A percentile compares a stretch with the other conserved stretches of the same genome.
phyloP scores from a whole-genome alignment of 2,329 filamentous ascomycete species.

The Tolypocladium sp. region DNA sequence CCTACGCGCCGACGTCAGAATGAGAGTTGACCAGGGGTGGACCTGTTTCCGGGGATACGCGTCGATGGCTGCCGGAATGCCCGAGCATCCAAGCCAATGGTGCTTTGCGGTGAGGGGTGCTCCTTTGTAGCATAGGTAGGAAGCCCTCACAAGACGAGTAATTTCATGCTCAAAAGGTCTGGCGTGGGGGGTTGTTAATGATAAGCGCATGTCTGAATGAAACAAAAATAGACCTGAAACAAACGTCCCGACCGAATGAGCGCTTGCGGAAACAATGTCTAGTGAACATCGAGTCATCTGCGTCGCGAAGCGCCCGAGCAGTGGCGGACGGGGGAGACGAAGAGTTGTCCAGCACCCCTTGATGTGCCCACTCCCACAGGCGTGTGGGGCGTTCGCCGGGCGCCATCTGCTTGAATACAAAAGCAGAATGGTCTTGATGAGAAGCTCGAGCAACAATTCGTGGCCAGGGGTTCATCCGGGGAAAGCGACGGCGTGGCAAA shows the following conservation, averaged over 20 bases:
- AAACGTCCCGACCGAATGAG: neutral
- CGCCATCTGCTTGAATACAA: neutral
- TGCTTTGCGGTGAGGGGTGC: neutral
- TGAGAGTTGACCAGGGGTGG: neutral
- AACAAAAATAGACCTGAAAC: neutral
- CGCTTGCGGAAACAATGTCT: neutral
- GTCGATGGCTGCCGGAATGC: neutral
- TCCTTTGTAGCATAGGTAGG: neutral
- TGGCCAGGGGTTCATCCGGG: neutral
- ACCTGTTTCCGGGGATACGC: neutral
- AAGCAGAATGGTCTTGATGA: neutral
- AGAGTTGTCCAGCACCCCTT: neutral
- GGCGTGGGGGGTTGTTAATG: neutral
- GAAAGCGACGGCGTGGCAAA: neutral
- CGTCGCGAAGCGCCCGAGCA: neutral
- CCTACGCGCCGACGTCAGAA: constrained; percentile 7
- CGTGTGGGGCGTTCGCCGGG: neutral
- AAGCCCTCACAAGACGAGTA: neutral
- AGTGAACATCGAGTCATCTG: neutral
- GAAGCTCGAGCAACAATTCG: neutral
- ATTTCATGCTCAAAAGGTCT: neutral
- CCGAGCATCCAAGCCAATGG: neutral
- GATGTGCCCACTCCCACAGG: neutral
- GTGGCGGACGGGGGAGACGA: neutral
- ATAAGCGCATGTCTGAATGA: neutral